phyloP scores from a whole-genome alignment of 1,284 basidiomycete genomes.

The Microbotryum silenes-acaulis region DNA sequence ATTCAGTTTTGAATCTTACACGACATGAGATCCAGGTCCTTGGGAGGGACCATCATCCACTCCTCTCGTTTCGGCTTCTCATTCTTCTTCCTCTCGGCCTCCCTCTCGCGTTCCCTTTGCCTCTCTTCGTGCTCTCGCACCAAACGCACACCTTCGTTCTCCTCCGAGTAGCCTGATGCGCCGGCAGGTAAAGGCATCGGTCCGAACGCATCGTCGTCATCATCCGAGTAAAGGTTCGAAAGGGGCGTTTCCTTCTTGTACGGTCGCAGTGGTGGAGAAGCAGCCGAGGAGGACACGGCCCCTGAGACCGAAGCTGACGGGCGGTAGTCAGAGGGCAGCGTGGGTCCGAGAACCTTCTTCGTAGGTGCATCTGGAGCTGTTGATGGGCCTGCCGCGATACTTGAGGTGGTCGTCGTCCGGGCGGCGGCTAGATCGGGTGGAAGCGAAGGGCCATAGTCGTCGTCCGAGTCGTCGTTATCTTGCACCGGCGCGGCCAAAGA shows the following conservation, averaged over 20 bases:
- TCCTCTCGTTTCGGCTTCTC: constrained; percentile 66
- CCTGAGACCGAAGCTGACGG: constrained; percentile 25
- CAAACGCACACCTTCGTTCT: constrained; percentile 57
- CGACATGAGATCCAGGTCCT: constrained; percentile 61
- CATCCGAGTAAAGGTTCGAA: constrained; percentile 45
- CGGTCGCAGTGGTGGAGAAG: background rate
- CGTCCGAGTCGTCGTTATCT: constrained; percentile 52
- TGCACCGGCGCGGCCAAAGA: constrained; percentile 33
- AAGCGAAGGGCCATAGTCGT: constrained; percentile 55
- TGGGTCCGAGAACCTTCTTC: constrained; percentile 4
- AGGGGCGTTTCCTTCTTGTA: background rate
- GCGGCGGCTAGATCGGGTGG: constrained; percentile 53
- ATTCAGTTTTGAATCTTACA: constrained; percentile 47
- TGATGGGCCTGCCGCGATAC: constrained; percentile 14
- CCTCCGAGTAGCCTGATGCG: constrained; percentile 38
- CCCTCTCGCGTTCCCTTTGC: constrained; percentile 50
- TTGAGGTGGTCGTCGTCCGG: constrained; percentile 33
- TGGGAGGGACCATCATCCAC: constrained; percentile 90
- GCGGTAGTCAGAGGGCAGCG: constrained; percentile 33
- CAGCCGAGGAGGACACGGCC: background rate
- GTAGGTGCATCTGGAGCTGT: constrained; percentile 10
- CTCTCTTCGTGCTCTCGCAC: constrained; percentile 76
- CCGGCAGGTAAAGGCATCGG: constrained; percentile 58
- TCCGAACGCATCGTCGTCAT: constrained; percentile 65
- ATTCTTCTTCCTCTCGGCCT: constrained; percentile 50